Conservation (phyloP, 73 alveolate species). For the Paraurostyla sp. region DNA sequence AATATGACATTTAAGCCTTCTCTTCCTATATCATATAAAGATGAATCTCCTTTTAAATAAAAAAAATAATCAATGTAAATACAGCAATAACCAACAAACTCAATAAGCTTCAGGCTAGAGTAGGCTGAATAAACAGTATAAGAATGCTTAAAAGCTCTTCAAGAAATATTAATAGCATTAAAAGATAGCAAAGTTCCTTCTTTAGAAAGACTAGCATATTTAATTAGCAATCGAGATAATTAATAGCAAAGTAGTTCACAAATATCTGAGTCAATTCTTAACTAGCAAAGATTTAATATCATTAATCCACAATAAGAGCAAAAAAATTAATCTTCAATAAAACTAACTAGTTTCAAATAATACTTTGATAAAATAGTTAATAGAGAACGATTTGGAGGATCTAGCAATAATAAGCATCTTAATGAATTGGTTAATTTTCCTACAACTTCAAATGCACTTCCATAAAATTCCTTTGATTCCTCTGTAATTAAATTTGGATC, state of each 20-base stretch:
- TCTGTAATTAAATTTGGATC: too few relatives aligned
- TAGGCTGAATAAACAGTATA: neutral
- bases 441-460: too few relatives aligned
- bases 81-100: neutral
- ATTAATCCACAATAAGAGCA: neutral
- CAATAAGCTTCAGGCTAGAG: neutral
- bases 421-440: too few relatives aligned
- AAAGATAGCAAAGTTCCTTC: constrained; percentile 4
- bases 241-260: neutral
- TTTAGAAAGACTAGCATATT: neutral
- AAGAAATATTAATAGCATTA: neutral
- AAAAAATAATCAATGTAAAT: neutral
- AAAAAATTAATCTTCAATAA: neutral
- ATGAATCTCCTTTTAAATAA: neutral
- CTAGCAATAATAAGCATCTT: neutral
- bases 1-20: neutral
- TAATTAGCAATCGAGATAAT: too few relatives aligned
- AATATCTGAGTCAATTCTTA: neutral
- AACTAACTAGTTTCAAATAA: neutral
- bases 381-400: too few relatives aligned
- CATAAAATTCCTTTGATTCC: too few relatives aligned
- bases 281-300: neutral
- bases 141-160: neutral
- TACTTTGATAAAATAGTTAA: constrained; percentile 2
- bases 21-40: neutral